Percentiles rank a stretch among this genome's conserved stretches.
phyloP scores from a whole-genome alignment of 176 grass and related monocot genomes.

The Paspalum notatum region DNA sequence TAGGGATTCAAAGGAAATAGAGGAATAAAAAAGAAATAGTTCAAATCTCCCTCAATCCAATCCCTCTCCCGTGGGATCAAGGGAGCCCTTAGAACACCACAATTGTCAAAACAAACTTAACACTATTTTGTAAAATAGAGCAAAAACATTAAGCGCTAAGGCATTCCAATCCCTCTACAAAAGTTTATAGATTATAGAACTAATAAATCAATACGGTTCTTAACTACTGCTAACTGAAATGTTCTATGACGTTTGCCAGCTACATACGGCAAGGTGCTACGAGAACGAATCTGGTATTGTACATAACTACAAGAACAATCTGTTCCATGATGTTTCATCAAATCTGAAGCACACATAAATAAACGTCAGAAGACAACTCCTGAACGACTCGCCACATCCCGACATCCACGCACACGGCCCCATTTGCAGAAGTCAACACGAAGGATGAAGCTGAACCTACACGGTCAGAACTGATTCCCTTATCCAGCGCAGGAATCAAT shows the following conservation, averaged over 20 bases:
- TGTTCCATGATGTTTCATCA: constrained; percentile 12
- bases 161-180: background rate
- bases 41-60: too few species aligned
- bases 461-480: constrained; percentile 45
- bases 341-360: constrained; percentile 1
- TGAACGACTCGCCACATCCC: constrained; percentile 24
- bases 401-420: constrained; percentile 5
- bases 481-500: constrained; percentile 20
- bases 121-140: background rate
- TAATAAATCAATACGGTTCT: background rate
- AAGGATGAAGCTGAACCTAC: constrained; percentile 13
- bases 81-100: too few species aligned
- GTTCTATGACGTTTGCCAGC: background rate
- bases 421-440: constrained; percentile 10
- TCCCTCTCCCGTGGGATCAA: too few species aligned
- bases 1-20: too few species aligned
- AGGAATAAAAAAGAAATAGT: too few species aligned
- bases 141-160: background rate
- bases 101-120: background rate
- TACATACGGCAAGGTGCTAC: background rate
- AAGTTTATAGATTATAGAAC: background rate
- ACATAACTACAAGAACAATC: constrained; percentile 30
- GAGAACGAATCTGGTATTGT: constrained; percentile 28
- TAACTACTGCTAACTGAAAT: constrained; percentile 1
- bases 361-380: constrained; percentile 30